A percentile compares a stretch with the other conserved stretches of the same genome.
Evolutionary conservation across 2,329 filamentous ascomycete genomes (phyloP).

Genomic region (Metarhizium robertsii): DNA sequence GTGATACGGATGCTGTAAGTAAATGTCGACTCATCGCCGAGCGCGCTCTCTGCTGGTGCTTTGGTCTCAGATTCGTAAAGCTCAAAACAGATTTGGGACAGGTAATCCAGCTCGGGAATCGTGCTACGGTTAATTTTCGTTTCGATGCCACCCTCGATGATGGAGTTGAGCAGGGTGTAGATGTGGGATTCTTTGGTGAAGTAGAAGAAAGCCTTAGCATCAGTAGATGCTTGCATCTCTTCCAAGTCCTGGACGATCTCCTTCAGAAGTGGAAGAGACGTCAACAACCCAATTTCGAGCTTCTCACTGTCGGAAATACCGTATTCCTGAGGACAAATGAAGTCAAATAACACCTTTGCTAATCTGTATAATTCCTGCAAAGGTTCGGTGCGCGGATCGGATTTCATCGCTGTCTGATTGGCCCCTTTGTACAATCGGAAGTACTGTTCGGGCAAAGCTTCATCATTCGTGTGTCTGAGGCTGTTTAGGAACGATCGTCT

Average conservation of each 20-base stretch:
- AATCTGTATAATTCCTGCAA: conserved; percentile 88
- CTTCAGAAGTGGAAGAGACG: conserved; percentile 84
- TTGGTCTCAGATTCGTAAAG: conserved; percentile 90
- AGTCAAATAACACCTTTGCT: conserved; percentile 93
- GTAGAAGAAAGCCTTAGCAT: conserved; percentile 95
- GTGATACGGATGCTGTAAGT: conserved; percentile 95
- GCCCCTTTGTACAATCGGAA: conserved; percentile 84
- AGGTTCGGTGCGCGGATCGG: conserved; percentile 77
- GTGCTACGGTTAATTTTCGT: conserved; percentile 94
- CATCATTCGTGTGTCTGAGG: conserved; percentile 39
- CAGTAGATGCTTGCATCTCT: conserved; percentile 89
- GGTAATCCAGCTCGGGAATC: conserved; percentile 94
- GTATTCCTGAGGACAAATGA: conserved; percentile 97
- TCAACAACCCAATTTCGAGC: conserved; percentile 93
- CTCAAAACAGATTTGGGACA: conserved; percentile 96
- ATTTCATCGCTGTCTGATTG: conserved; percentile 58
- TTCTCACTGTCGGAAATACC: conserved; percentile 94
- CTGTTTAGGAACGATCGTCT: conserved; percentile 51
- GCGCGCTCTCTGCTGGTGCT: conserved; percentile 27
- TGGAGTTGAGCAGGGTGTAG: conserved; percentile 95
- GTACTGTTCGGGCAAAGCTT: conserved; percentile 60
- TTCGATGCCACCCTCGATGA: conserved; percentile 90
- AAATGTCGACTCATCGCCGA: conserved; percentile 58
- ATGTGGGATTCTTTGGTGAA: conserved; percentile 99
- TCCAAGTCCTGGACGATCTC: conserved; percentile 96